Conservation (phyloP, 768 basidiomycete species). For the Agrocybe chaxingu region DNA sequence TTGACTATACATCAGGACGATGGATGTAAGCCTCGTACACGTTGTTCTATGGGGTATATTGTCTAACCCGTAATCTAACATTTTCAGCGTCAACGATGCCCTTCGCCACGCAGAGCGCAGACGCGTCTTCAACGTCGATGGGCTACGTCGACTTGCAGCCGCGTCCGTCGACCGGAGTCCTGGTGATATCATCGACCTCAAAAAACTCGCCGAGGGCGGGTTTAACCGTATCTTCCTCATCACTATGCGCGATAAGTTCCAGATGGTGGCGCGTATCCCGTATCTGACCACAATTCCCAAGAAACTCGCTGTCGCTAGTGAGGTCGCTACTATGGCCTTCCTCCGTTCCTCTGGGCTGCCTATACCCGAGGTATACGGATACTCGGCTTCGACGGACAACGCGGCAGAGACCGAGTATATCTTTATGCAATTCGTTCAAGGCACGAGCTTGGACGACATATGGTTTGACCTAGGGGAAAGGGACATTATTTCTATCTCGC, state of each 20-base stretch:
- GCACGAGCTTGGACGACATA: conserved; percentile 33
- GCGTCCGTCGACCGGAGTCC: conserved; percentile 34
- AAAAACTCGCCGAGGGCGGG: conserved; percentile 46
- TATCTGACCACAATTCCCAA: conserved; percentile 34
- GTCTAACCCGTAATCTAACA: conserved; percentile 23
- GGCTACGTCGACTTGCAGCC: conserved; percentile 42
- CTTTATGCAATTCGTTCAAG: conserved; percentile 41
- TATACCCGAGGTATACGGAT: conserved; percentile 38
- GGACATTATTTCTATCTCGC: conserved; percentile 38
- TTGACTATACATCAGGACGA: conserved; percentile 38
- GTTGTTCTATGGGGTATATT: conserved; percentile 20
- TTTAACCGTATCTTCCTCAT: conserved; percentile 39
- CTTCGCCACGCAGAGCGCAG: conserved; percentile 45
- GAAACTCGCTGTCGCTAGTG: conserved; percentile 38
- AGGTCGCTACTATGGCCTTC: conserved; percentile 43
- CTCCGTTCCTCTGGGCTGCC: conserved; percentile 37
- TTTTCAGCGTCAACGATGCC: conserved; percentile 34
- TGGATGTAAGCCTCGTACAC: conserved; percentile 39
- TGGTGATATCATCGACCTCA: conserved; percentile 31
- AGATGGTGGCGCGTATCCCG: conserved; percentile 40
- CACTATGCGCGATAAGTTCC: conserved; percentile 29
- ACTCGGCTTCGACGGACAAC: conserved; percentile 35
- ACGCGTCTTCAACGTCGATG: conserved; percentile 31
- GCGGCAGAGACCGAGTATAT: conserved; percentile 42
- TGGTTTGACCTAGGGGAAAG: conserved; percentile 33